phyloP scores from a whole-genome alignment of 176 grass and related monocot species.

The Guadua angustifolia region DNA sequence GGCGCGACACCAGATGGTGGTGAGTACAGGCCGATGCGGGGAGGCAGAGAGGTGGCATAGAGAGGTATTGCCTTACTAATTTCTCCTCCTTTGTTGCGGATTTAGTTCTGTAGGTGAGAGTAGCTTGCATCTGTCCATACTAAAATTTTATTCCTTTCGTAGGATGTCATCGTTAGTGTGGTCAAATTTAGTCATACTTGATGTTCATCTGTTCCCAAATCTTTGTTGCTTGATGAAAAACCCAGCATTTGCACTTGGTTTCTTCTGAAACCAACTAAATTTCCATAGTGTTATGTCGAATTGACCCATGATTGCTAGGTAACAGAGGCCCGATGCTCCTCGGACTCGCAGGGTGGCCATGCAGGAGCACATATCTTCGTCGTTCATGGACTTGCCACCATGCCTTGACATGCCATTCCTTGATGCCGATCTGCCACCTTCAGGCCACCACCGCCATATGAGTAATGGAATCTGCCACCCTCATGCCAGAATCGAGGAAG shows the following conservation, averaged over 20 bases:
- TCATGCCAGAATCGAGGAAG: constrained; percentile 65
- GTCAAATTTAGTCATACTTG: not conserved
- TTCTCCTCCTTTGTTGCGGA: not conserved
- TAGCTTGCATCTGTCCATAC: not conserved
- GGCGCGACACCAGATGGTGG: constrained; percentile 46
- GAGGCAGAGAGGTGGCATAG: constrained; percentile 57
- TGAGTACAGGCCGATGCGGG: constrained; percentile 26
- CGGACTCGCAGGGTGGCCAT: constrained; percentile 58
- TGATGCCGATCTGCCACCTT: constrained; percentile 45
- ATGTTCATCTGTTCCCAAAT: not conserved
- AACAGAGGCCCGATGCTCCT: constrained; percentile 43
- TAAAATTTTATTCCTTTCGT: not conserved
- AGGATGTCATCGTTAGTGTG: not conserved
- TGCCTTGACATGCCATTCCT: constrained; percentile 46
- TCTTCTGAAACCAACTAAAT: constrained; percentile 37
- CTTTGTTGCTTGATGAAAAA: not conserved
- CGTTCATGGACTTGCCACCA: constrained; percentile 57
- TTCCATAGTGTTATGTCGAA: not conserved
- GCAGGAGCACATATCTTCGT: constrained; percentile 65
- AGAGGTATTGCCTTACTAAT: constrained; percentile 51
- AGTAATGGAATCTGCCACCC: constrained; percentile 39
- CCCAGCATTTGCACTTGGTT: not conserved
- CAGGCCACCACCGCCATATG: constrained; percentile 42
- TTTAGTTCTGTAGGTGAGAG: not conserved
- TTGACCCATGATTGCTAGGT: constrained; percentile 15